Conservation (phyloP, 441 rosid genomes). For the Rhodomyrtus psidioides region DNA sequence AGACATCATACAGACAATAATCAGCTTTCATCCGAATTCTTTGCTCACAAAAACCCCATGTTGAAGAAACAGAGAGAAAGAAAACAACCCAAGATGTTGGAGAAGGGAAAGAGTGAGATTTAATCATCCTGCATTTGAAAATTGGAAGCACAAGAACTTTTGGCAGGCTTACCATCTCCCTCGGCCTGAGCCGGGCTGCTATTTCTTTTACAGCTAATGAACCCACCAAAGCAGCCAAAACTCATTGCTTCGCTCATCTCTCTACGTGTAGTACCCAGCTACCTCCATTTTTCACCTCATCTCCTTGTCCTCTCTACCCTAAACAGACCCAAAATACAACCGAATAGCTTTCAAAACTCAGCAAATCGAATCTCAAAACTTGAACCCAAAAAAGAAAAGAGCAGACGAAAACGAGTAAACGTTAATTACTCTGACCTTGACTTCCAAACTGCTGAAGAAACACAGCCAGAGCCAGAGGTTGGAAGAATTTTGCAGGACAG, state of each 20-base stretch:
- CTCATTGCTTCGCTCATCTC: constrained; percentile 35
- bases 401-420: not conserved
- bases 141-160: not conserved
- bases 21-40: not conserved
- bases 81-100: not conserved
- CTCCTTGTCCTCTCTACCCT: not conserved
- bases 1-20: not conserved
- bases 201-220: constrained; percentile 30
- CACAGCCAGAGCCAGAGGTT: not conserved
- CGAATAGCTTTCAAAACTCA: not conserved
- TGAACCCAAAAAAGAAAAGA: not conserved
- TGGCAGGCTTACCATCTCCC: constrained; percentile 36
- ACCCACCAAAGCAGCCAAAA: constrained; percentile 40
- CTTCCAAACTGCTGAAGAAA: not conserved
- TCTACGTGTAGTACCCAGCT: not conserved
- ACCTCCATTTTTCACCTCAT: not conserved
- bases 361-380: not conserved
- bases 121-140: constrained; percentile 1
- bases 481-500: not conserved
- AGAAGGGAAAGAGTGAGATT: not conserved
- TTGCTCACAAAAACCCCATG: not conserved
- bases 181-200: constrained; percentile 18
- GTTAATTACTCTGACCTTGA: not conserved
- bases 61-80: not conserved
- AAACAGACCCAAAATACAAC: not conserved